Conservation (phyloP, 2,329 filamentous ascomycete species). For the Penicillium sp. region DNA sequence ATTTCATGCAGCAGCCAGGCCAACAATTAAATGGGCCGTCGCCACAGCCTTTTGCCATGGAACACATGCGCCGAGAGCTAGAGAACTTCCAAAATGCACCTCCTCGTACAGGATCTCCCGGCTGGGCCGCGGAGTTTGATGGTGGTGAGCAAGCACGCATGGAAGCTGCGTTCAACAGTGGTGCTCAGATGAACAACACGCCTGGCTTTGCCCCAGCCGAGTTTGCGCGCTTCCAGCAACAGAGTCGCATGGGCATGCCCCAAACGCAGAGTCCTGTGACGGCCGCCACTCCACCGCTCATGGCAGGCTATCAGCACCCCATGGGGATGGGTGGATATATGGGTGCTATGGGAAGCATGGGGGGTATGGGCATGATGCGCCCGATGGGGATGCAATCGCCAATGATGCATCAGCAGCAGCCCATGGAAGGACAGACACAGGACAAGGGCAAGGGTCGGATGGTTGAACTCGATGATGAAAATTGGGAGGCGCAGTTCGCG, state of each 20-base stretch:
- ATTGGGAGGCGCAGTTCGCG: conserved; percentile 96
- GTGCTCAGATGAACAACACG: conserved; percentile 39
- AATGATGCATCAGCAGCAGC: conserved; percentile 40
- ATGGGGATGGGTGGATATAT: conserved; percentile 43
- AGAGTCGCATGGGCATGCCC: conserved; percentile 53
- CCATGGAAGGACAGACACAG: conserved; percentile 44
- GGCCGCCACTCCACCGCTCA: conserved; percentile 53
- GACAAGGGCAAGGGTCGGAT: conserved; percentile 79
- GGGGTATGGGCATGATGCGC: conserved; percentile 46
- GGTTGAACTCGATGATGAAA: conserved; percentile 84
- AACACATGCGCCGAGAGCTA: conserved; percentile 59
- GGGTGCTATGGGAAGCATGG: conserved; percentile 37
- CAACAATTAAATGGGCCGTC: conserved; percentile 50
- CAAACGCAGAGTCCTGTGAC: conserved; percentile 55
- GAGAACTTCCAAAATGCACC: conserved; percentile 47
- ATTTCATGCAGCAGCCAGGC: conserved; percentile 76
- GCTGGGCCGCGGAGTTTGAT: conserved; percentile 61
- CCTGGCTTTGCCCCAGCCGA: conserved; percentile 73
- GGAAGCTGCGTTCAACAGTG: conserved; percentile 63
- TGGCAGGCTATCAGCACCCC: conserved; percentile 46
- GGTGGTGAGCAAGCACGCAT: conserved; percentile 59
- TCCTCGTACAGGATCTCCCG: conserved; percentile 50
- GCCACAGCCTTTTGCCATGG: conserved; percentile 58
- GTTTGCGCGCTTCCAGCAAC: conserved; percentile 79
- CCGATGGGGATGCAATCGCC: conserved; percentile 44